Evolutionary conservation across 495 filamentous ascomycete species (phyloP).

Genomic region (Aspergillus carlsbadensis): DNA sequence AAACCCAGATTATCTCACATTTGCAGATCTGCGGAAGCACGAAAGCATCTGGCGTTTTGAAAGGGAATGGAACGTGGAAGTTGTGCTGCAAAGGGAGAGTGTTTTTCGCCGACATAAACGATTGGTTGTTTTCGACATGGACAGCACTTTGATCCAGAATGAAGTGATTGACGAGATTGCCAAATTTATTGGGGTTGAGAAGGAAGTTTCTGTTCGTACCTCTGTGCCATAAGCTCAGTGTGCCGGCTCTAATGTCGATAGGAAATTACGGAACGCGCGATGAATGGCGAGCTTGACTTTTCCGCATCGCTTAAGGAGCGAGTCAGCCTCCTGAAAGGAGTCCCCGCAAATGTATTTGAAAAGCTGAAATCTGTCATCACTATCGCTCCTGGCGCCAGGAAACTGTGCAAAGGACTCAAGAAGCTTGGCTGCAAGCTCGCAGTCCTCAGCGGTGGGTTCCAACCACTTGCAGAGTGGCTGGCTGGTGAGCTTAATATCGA

Average conservation of each 20-base stretch:
- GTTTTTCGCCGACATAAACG: slow-evolving; percentile 75
- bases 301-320: slow-evolving; percentile 74
- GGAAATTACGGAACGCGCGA: slow-evolving; percentile 86
- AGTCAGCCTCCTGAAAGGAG: slow-evolving; percentile 75
- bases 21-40: slow-evolving; percentile 70
- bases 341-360: slow-evolving; percentile 77
- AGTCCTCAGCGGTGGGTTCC: slow-evolving; percentile 88
- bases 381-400: slow-evolving; percentile 75
- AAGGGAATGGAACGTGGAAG: slow-evolving; percentile 83
- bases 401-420: slow-evolving; percentile 71
- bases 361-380: slow-evolving; percentile 68
- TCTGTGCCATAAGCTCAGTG: slow-evolving; percentile 27
- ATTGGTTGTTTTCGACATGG: slow-evolving; percentile 95
- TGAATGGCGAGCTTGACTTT: slow-evolving; percentile 98
- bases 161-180: slow-evolving; percentile 97
- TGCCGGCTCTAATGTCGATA: slow-evolving; percentile 20
- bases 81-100: slow-evolving; percentile 67
- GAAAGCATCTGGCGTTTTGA: slow-evolving; percentile 81
- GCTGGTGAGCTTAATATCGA: slow-evolving; percentile 78
- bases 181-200: slow-evolving; percentile 70
- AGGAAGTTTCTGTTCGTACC: slow-evolving; percentile 55
- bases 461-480: slow-evolving; percentile 83
- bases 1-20: slow-evolving; percentile 63
- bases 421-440: slow-evolving; percentile 77
- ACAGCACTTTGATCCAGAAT: slow-evolving; percentile 91